Evolutionary conservation across 805 yeast genomes (phyloP), one percentile per base, ranked within the genome.

Genomic region (Torulaspora delbrueckii): DNA sequence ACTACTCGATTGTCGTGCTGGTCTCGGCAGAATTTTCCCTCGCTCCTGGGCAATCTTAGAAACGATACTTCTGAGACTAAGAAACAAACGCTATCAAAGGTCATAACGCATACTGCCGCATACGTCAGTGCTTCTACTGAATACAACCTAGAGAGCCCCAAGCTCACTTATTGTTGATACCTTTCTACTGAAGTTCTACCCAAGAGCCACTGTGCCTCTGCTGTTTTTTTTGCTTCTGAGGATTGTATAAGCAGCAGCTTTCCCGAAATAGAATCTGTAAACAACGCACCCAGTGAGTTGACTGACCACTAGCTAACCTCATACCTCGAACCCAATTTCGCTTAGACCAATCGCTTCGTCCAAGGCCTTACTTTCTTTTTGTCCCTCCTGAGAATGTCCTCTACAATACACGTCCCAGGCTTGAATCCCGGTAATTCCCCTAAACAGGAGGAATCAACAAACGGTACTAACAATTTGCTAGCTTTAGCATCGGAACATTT

Each of bases 401-500:
- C 63, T 60, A 51, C 48, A 34, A 47, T 51, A 38, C 51, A 42
- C 32, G 44, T 51, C 41, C 47, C 55, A 18, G 43, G 37, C 37
- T 42, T 53, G 28, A 51, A 48, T 42, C 40, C 52, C 28, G 52
- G 55, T 37, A 48, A 39, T 30, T 52, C 56, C 45, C 54, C 58
- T 42, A 53, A 48, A 42, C 54, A 50, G 46, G 57, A 56, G 48
- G 56, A 54, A 42, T 44, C 53, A 22, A 49, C 40, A 38, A 39
- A 31, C 41, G 27, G 44, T 45, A 48, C 56, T 40, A 53, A 47
- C 51, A 51, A 44, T 40, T 41, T 51, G 8, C 46, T 49, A 32
- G 50, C 46, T 19, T 38, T 48, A 27, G 43, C 52, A 18, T 58
- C 55, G 41, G 62, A 58, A 30, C 56, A 56, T 18, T 40, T 60